Evolutionary conservation across 2,329 filamentous ascomycete genomes (phyloP), one percentile per base, ranked within the genome.

Genomic region (Colletotrichum lini): DNA sequence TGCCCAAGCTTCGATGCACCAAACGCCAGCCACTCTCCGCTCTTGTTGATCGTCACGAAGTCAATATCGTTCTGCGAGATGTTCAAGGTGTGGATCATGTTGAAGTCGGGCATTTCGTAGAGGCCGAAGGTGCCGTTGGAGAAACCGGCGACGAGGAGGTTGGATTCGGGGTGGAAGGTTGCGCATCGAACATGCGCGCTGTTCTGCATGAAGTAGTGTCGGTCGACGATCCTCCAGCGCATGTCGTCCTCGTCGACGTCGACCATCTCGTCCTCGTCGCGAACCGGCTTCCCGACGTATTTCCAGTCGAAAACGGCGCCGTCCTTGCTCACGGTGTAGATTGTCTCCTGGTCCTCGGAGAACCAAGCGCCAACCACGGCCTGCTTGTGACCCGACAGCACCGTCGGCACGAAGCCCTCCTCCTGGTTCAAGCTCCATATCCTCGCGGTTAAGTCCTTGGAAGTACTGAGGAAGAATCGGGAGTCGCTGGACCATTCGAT

Each of bases 11-110:
- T 97, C 2, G 96, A 97, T 0, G 97, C 96, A 16, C 96, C 96
- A 80, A 99, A 98, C 0, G 97, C 97, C 26, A 99, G 85, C 96
- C 96, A 99, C 83, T 98, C 96, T 63, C 96, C 96, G 42, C 92
- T 94, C 80, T 94, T 93, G 84, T 98, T 99, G 78, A 98, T 94
- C 0, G 95, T 94, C 67, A 98, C 94, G 77, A 93, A 95, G 79
- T 98, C 96, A 73, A 99, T 98, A 75, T 97, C 94, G 77, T 96
- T 98, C 81, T 98, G 95, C 0, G 96, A 98, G 77, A 99, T 97
- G 83, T 95, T 98, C 69, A 90, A 82, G 62, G 94, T 96, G 82
- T 99, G 96, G 60, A 99, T 97, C 82, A 94, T 92, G 82, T 94
- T 97, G 82, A 98, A 98, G 74, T 96, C 94, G 13, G 97, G 97